Conservation (phyloP, 2,329 filamentous ascomycete genomes). For the Talaromyces sp. region DNA sequence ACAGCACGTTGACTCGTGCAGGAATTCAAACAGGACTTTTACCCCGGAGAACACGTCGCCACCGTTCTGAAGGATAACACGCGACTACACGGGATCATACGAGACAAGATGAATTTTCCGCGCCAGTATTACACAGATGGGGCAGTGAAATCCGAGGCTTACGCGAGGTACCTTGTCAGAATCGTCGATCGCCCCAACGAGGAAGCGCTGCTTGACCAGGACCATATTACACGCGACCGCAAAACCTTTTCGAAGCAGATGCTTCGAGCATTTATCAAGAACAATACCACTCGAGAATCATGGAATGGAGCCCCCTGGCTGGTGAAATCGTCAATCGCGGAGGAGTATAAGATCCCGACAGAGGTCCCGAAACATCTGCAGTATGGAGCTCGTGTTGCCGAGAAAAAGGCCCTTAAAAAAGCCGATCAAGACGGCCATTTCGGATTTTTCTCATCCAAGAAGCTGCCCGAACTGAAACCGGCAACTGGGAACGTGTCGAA, state of each 20-base stretch:
- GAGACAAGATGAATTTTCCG: conserved; percentile 77
- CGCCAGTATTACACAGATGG: conserved; percentile 60
- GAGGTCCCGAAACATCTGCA: conserved; percentile 76
- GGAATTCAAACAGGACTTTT: conserved; percentile 84
- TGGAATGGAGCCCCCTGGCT: conserved; percentile 98
- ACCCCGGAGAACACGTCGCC: conserved; percentile 78
- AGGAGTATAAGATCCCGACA: conserved; percentile 79
- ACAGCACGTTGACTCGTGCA: conserved; percentile 19
- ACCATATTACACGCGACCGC: conserved; percentile 78
- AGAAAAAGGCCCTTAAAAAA: conserved; percentile 68
- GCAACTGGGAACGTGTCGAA: conserved; percentile 63
- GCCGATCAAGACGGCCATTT: conserved; percentile 45
- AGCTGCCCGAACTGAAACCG: conserved; percentile 69
- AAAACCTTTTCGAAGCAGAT: conserved; percentile 94
- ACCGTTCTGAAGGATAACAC: conserved; percentile 66
- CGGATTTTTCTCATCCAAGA: conserved; percentile 47
- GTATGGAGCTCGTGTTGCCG: conserved; percentile 71
- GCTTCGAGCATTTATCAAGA: conserved; percentile 88
- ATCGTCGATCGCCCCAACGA: conserved; percentile 62
- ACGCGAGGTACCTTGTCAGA: conserved; percentile 75
- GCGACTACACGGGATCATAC: conserved; percentile 65
- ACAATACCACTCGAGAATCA: conserved; percentile 82
- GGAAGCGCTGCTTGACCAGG: conserved; percentile 73
- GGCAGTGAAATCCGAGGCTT: conserved; percentile 59
- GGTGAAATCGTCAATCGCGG: conserved; percentile 80